A percentile compares a stretch with the other conserved stretches of the same genome.
Conservation (phyloP, 345 rosid species). For the Punica granatum region DNA sequence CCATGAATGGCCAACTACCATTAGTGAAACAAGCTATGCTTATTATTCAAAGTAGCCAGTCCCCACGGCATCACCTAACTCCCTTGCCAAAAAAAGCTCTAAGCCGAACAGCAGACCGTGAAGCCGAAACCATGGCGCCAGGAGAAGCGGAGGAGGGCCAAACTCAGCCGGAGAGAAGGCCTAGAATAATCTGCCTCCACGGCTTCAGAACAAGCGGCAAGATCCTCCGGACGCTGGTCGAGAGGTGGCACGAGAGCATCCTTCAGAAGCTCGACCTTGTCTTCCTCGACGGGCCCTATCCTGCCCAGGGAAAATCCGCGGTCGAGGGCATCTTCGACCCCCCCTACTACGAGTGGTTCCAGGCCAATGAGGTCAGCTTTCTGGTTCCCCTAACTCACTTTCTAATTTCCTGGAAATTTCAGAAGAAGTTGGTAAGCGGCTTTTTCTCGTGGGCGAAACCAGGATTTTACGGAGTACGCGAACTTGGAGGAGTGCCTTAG, state of each 20-base stretch:
- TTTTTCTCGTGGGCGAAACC: not conserved
- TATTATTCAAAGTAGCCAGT: too few species aligned
- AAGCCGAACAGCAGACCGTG: not conserved
- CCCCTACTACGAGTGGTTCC: constrained; percentile 53
- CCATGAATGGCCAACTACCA: too few species aligned
- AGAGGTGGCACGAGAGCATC: constrained; percentile 33
- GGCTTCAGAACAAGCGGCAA: constrained; percentile 44
- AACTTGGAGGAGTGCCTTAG: constrained; percentile 39
- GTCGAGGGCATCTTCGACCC: constrained; percentile 44
- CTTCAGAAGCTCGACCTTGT: constrained; percentile 33
- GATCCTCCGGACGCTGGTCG: constrained; percentile 30
- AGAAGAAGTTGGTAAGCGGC: not conserved
- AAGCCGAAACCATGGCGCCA: not conserved
- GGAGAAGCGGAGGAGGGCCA: not conserved
- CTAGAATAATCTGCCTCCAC: constrained; percentile 44
- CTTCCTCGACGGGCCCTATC: constrained; percentile 42
- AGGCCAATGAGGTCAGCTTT: constrained; percentile 24
- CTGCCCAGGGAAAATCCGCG: constrained; percentile 27
- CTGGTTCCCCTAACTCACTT: not conserved
- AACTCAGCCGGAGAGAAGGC: constrained; percentile 22
- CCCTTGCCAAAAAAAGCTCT: not conserved
- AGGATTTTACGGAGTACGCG: constrained; percentile 31
- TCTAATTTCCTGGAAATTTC: not conserved
- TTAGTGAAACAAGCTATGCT: too few species aligned
- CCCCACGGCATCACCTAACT: too few species aligned